Evolutionary conservation across 2,329 filamentous ascomycete genomes (phyloP).

Genomic region (Cladosporium sp.): DNA sequence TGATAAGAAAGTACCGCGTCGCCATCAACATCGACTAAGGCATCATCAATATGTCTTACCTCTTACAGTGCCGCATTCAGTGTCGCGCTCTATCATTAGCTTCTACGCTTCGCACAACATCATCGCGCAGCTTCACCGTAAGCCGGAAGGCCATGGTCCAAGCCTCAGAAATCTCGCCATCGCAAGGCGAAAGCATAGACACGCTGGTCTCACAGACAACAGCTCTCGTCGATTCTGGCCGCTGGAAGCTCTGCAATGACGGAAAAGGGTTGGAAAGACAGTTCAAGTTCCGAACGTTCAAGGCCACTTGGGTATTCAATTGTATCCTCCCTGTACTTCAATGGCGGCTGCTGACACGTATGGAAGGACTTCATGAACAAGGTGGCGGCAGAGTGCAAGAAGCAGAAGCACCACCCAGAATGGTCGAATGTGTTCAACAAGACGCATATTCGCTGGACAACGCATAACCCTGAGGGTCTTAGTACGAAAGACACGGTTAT

Average conservation of each 20-base stretch:
- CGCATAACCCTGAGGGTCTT: slow-evolving; percentile 67
- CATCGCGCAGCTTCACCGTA: slow-evolving; percentile 17
- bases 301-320: slow-evolving; percentile 41
- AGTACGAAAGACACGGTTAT: slow-evolving; percentile 64
- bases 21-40: background rate
- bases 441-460: slow-evolving; percentile 72
- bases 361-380: slow-evolving; percentile 72
- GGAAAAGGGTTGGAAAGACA: slow-evolving; percentile 39
- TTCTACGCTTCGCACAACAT: background rate
- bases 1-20: slow-evolving; percentile 1
- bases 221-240: slow-evolving; percentile 32
- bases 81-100: background rate
- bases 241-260: slow-evolving; percentile 38
- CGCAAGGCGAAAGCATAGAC: slow-evolving; percentile 27
- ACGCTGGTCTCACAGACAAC: slow-evolving; percentile 29
- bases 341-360: background rate
- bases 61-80: background rate
- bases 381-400: slow-evolving; percentile 67
- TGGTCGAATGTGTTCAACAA: slow-evolving; percentile 78
- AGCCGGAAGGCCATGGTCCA: slow-evolving; percentile 23
- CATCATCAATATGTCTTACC: background rate
- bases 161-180: slow-evolving; percentile 26
- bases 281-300: slow-evolving; percentile 45
- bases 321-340: background rate
- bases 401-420: slow-evolving; percentile 71